These are phyloP conservation scores for Boletus huronensis DNA, from an alignment of 768 basidiomycete genomes.

Conservation along the genomic window DNA sequence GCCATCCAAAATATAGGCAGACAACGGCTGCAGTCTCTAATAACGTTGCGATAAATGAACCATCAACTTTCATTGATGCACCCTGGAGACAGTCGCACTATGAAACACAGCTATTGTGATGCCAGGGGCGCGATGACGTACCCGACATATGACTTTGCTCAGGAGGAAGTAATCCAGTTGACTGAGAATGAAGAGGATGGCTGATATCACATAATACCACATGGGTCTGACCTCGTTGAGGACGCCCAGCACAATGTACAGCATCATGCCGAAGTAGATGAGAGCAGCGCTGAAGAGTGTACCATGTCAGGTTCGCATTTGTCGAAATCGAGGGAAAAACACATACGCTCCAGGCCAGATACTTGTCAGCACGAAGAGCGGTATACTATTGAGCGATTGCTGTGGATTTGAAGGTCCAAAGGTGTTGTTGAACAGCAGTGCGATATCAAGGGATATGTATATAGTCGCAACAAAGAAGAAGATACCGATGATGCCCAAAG, in stretches of 20 bases:
- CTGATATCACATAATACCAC: conserved; percentile 70
- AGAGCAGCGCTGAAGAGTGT: conserved; percentile 50
- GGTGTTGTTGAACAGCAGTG: conserved; percentile 56
- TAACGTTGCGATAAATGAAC: conserved; percentile 81
- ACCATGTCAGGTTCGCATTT: background rate
- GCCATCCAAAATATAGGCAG: conserved; percentile 76
- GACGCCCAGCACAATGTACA: conserved; percentile 71
- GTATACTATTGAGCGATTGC: conserved; percentile 53
- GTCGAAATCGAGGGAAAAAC: background rate
- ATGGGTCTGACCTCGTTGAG: conserved; percentile 80
- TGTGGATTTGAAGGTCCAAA: conserved; percentile 62
- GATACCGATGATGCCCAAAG: conserved; percentile 52
- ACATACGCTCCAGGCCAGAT: conserved; percentile 79
- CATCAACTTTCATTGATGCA: conserved; percentile 70
- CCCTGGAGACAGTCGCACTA: conserved; percentile 38
- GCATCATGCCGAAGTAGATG: conserved; percentile 71
- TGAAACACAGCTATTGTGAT: conserved; percentile 8
- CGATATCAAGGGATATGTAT: conserved; percentile 85
- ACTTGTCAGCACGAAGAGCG: conserved; percentile 77
- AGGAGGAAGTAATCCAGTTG: conserved; percentile 86
- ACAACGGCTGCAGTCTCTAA: conserved; percentile 75
- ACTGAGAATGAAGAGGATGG: conserved; percentile 71
- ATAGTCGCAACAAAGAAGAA: conserved; percentile 67
- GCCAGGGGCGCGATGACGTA: conserved; percentile 31
- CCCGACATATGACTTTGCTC: conserved; percentile 68